Base-by-base conservation (phyloP, 257 asterid genomes). In the Penstemon eatonii region DNA sequence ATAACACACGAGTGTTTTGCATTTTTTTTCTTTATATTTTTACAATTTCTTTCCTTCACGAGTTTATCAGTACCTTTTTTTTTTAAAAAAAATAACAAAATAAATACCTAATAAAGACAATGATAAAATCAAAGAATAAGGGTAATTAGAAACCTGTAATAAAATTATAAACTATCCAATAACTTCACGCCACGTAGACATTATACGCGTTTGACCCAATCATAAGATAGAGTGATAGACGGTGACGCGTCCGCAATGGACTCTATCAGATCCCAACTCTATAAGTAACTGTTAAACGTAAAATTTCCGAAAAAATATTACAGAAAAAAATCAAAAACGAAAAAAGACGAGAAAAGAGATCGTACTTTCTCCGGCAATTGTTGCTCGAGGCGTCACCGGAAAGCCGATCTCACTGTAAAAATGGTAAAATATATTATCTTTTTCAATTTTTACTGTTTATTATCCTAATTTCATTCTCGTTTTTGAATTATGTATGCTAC, bases 341-440 rank as follows among this genome's bases (percentile, higher is more conserved):
- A 25, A 25, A 25, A 25, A 25, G 33, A 25, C 33, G 33, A 25
- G 33, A 25, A 25, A 25, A 25, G 33, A 25, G 33, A 25, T 25
- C 33, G 33, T 25, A 25, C 33, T 25, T 25, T 25, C 33, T 25
- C 33, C 2, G 33, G 33, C 33, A 25, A 25, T 25, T 25, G 33
- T 25, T 25, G 33, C 66, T 72, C 54, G 55, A 9, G 59, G 49
- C 71, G 15, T 42, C 63, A 2, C 52, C 38, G 36, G 71, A 46
- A 43, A 49, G 6, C 78, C 56, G 69, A 75, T 72, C 83, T 83
- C 81, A 53, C 72, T 12, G 72, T 60, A 15, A 73, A 25, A 66
- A 86, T 86, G 93, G 89, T 86, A 75, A 61, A 39, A 11, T 43
- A 4, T 49, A 4, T 36, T 53, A n/a, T 37, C 6, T 67, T 15